Evolutionary conservation across 2,329 filamentous ascomycete genomes (phyloP), one percentile per base, ranked within the genome.

Genomic region (Colletotrichum graminicola): DNA sequence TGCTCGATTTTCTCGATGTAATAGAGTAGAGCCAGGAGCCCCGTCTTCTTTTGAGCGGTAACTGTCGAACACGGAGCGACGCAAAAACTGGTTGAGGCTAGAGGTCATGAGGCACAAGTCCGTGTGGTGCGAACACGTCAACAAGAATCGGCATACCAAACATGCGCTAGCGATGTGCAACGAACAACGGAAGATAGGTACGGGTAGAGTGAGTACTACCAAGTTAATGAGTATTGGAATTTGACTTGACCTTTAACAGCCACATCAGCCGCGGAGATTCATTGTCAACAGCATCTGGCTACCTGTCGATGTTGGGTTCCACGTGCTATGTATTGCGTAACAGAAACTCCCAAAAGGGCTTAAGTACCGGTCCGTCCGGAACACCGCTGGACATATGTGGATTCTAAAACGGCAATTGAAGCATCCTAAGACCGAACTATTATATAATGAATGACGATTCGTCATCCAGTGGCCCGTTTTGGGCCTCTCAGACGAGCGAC

Each of bases 241-340:
- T 54, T 54, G 26, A 23, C 65, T 68, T 41, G 23, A 26, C 52
- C 51, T 67, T 71, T 71, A 71, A 71, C 52, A 26, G 26, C 54
- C 39, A 29, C 45, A 36, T 16, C 34, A 26, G 73, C 76, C 77
- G 76, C 77, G 77, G 77, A 78, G 77, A 78, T 77, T 62, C 70
- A 62, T 45, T 62, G 66, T 74, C 66, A 63, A 67, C 68, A 49
- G 73, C 72, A 45, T 60, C 55, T 55, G 56, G 62, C 57, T 68
- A 45, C 69, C 16, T 43, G 36, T 47, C 45, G 45, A 62, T 63
- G 67, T 34, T 59, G 62, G 55, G 66, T 29, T 23, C 36, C 39
- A 69, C 73, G 67, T 74, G 14, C 39, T 45, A 45, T 45, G 21
- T 74, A 73, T 76, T 78, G 75, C 74, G 74, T 77, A 78, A 77